Evolutionary conservation across 495 filamentous ascomycete genomes (phyloP).

Genomic region (Penicillium pancosmium): DNA sequence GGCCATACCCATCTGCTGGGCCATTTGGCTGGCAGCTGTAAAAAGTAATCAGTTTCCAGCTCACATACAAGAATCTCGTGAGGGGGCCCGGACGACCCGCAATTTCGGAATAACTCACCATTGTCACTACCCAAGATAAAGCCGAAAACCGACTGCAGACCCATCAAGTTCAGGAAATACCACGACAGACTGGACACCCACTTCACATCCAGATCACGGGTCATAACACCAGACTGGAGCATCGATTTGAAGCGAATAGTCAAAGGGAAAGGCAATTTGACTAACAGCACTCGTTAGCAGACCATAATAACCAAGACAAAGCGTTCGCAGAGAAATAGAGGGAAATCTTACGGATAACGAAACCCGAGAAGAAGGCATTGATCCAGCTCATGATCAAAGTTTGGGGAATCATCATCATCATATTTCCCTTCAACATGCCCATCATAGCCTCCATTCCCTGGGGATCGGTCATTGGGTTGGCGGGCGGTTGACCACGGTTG

Average conservation of each 20-base stretch:
- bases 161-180: constrained; percentile 98
- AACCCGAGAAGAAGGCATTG: constrained; percentile 97
- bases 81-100: neutral
- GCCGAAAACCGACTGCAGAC: constrained; percentile 95
- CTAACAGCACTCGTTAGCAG: constrained; percentile 39
- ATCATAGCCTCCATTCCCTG: constrained; percentile 99
- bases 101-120: constrained; percentile 54
- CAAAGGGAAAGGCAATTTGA: constrained; percentile 97
- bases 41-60: constrained; percentile 14
- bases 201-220: constrained; percentile 91
- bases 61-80: neutral
- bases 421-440: constrained; percentile 99
- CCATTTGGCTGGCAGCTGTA: constrained; percentile 89
- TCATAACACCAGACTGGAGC: constrained; percentile 95
- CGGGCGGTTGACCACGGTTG: constrained; percentile 78
- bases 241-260: constrained; percentile 99
- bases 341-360: constrained; percentile 80
- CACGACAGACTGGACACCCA: constrained; percentile 98
- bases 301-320: neutral
- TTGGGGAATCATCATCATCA: constrained; percentile 99
- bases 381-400: constrained; percentile 99
- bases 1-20: constrained; percentile 87
- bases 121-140: constrained; percentile 96
- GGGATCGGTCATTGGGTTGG: constrained; percentile 97
- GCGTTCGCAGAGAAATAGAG: constrained; percentile 1